phyloP scores from a whole-genome alignment of 768 basidiomycete species.

The Cyclocybe cylindracea region DNA sequence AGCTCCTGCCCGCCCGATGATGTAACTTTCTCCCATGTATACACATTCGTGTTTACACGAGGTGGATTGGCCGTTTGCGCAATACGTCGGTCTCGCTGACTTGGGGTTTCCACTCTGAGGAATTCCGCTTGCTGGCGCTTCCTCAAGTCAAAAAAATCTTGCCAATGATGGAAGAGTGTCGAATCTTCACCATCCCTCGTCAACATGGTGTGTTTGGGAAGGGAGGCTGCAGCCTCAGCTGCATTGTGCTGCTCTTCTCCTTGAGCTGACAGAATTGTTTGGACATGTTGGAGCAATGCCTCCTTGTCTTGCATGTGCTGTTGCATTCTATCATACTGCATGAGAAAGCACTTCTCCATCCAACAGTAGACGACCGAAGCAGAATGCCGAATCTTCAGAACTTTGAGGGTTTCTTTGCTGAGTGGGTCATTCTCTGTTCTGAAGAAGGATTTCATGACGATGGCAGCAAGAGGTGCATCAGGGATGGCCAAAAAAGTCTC shows the following conservation, averaged over 20 bases:
- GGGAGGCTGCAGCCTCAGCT: not conserved
- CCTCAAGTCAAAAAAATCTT: conserved; percentile 6
- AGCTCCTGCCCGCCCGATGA: conserved; percentile 2
- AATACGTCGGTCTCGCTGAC: not conserved
- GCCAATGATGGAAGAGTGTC: not conserved
- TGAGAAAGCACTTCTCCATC: not conserved
- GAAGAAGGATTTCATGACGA: conserved; percentile 3
- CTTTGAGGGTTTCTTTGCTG: not conserved
- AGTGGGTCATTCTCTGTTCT: not conserved
- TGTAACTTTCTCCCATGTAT: not conserved
- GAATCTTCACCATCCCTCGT: not conserved
- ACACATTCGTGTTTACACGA: conserved; percentile 4
- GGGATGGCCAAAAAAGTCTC: not conserved
- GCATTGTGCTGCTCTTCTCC: not conserved
- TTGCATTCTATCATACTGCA: not conserved
- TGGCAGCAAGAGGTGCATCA: not conserved
- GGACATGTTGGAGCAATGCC: no score
- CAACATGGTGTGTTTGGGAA: conserved; percentile 10
- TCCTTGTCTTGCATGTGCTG: not conserved
- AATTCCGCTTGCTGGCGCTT: conserved; percentile 3
- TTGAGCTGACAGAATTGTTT: no score
- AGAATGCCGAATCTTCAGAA: conserved; percentile 1
- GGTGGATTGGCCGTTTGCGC: not conserved
- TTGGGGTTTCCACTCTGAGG: not conserved
- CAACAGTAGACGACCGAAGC: not conserved